These are phyloP conservation scores for Talaromyces adpressus DNA, from an alignment of 495 filamentous ascomycete genomes.

Conservation along the genomic window DNA sequence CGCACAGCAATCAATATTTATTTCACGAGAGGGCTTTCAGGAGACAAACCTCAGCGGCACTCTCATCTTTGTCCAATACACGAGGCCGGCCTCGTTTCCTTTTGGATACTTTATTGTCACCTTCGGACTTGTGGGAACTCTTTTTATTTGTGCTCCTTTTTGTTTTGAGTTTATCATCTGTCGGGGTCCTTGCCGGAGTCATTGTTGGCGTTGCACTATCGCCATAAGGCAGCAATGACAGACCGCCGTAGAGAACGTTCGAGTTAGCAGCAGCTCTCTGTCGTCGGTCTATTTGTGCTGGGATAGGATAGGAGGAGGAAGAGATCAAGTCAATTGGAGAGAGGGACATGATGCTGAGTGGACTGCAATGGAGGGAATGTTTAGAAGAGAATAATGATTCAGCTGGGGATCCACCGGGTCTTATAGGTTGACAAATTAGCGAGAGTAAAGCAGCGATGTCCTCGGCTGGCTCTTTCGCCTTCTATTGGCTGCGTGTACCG, in stretches of 20 bases:
- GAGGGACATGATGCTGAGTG: not conserved
- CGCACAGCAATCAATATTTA: not conserved
- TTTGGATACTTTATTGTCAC: not conserved
- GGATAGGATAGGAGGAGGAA: constrained; percentile 20
- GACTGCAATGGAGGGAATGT: not conserved
- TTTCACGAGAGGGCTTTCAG: no score
- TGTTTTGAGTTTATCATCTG: not conserved
- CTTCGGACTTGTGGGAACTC: not conserved
- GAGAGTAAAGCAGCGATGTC: not conserved
- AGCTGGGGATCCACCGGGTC: not conserved
- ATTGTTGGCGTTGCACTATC: no score
- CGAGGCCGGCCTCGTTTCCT: constrained; percentile 54
- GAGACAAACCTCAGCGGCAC: constrained; percentile 25
- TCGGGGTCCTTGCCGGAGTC: not conserved
- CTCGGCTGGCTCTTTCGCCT: not conserved
- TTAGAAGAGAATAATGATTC: not conserved
- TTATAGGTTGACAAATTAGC: not conserved
- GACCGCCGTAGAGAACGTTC: not conserved
- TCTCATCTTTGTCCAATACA: constrained; percentile 65
- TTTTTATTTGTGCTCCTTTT: not conserved
- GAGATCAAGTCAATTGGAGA: constrained; percentile 8
- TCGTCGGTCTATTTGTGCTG: constrained; percentile 1
- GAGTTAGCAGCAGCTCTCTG: not conserved
- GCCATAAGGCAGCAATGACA: not conserved
- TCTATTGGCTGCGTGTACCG: not conserved